Conservation (phyloP, 2,329 filamentous ascomycete species). For the Xylaria sp. region DNA sequence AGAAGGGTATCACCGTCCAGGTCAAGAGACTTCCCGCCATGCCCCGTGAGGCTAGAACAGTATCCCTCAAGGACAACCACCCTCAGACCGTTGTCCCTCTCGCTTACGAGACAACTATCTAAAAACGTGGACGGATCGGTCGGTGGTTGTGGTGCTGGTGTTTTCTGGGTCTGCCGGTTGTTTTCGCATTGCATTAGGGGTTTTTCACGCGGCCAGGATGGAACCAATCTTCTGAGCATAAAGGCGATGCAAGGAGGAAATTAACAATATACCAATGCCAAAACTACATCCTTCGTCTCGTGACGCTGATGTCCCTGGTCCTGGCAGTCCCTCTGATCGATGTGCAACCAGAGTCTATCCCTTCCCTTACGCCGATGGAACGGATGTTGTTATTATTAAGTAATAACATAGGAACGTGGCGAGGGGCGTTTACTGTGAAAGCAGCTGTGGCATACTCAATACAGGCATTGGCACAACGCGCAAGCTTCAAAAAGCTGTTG, state of each 20-base stretch:
- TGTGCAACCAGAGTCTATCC: neutral
- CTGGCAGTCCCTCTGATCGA: neutral
- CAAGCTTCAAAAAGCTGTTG: neutral
- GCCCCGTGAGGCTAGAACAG: constrained; percentile 74
- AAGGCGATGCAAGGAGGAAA: constrained; percentile 26
- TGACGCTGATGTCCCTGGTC: constrained; percentile 4
- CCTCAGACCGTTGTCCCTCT: constrained; percentile 89
- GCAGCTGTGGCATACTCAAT: neutral
- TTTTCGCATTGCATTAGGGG: constrained; percentile 31
- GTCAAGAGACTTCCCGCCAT: constrained; percentile 83
- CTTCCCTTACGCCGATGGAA: neutral
- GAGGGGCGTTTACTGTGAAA: neutral
- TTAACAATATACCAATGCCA: constrained; percentile 27
- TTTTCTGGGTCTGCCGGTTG: constrained; percentile 32
- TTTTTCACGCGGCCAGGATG: constrained; percentile 27
- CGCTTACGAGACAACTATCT: constrained; percentile 98
- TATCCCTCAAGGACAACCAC: constrained; percentile 74
- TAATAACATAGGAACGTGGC: neutral
- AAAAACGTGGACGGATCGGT: constrained; percentile 34
- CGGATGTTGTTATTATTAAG: neutral
- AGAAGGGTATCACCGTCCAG: constrained; percentile 77
- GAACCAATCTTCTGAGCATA: constrained; percentile 28
- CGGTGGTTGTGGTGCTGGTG: constrained; percentile 15
- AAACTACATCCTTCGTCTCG: neutral
- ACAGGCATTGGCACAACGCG: neutral